Conservation (phyloP, 163 green algal genomes). For the Chlorella variabilis region DNA sequence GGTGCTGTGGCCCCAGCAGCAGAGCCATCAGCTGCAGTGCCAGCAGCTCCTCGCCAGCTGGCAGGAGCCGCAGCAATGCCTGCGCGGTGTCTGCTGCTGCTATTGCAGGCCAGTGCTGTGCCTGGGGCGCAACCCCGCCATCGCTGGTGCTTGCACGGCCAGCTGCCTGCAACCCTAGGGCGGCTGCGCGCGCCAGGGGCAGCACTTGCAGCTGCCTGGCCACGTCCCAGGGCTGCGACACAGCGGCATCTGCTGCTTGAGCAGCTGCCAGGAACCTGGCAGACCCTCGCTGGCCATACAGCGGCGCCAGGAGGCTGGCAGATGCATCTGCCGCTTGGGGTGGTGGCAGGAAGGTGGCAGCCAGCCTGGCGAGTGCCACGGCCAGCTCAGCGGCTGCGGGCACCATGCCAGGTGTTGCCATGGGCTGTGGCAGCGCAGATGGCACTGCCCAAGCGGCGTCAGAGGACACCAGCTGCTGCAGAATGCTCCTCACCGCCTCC, state of each 20-base stretch:
- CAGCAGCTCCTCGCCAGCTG: constrained; percentile 23
- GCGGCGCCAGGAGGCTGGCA: constrained; percentile 7
- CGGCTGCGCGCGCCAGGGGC: constrained; percentile 23
- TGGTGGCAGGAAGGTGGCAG: neutral
- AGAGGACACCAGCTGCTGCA: constrained; percentile 10
- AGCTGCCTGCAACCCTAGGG: neutral
- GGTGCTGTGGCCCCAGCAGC: neutral
- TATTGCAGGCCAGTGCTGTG: too few species aligned
- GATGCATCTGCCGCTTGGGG: neutral
- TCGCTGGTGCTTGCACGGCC: neutral
- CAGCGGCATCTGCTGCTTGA: neutral
- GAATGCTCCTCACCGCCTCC: neutral
- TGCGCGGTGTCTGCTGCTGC: neutral
- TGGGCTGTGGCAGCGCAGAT: neutral
- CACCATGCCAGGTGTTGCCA: neutral
- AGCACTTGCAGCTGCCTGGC: constrained; percentile 1
- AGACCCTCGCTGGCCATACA: neutral
- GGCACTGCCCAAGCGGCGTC: too few species aligned
- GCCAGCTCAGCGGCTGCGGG: neutral
- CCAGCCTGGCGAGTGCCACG: constrained; percentile 14
- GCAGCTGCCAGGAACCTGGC: neutral
- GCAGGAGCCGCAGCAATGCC: constrained; percentile 31
- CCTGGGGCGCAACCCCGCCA: neutral
- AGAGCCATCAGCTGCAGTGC: constrained; percentile 26
- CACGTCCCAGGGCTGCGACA: constrained; percentile 43